Evolutionary conservation across 129 eudicot genomes (phyloP), one percentile per base, ranked within the genome.

Genomic region (Arctium lappa): DNA sequence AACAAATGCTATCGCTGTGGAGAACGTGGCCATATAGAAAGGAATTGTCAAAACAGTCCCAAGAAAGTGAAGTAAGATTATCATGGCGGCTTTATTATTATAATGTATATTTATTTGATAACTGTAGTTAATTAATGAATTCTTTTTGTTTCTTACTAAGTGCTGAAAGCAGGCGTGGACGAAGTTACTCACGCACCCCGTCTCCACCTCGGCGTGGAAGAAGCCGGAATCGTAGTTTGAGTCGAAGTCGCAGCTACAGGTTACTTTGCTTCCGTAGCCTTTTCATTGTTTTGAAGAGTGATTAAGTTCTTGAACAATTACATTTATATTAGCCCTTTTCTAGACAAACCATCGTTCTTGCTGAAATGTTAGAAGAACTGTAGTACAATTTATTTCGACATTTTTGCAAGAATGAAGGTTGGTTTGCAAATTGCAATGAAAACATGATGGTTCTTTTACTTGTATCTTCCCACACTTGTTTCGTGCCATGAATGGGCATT

Each of bases 1-100:
- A 93, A 93, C 90, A 93, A 93, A 84, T 93, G 98, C 76, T 93
- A 93, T 79, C 94, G 97, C 13, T 93, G 98, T 90, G 98, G 97
- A 12, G 98, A 93, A 69, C 91, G 90, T 48, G 98, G 97, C 2
- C 97, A 93, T 81, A 91, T 93, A 78, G 97, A 91, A 84, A 91
- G 89, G 78, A 93, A 93, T 73, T 93, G 98, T 77, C 98, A 93
- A 74, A 93, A 93, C 86, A 93, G 98, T 82, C 98, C 98, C 69
- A 88, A 91, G 84, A 93, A 93, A 86, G 87, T 86, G 13, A 85
- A 69, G 96, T 93, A 88, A 39, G 83, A 16, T 79, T 2, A 36
- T 75, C 29, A 29, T 84, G 62, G 18, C 16, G 8, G 38, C n/a
- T 33, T 44, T 75, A 32, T 44, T 32, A 53, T 68, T 42, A 5